Conservation (phyloP, 805 yeast genomes). For the Monosporozyma siamensis region DNA sequence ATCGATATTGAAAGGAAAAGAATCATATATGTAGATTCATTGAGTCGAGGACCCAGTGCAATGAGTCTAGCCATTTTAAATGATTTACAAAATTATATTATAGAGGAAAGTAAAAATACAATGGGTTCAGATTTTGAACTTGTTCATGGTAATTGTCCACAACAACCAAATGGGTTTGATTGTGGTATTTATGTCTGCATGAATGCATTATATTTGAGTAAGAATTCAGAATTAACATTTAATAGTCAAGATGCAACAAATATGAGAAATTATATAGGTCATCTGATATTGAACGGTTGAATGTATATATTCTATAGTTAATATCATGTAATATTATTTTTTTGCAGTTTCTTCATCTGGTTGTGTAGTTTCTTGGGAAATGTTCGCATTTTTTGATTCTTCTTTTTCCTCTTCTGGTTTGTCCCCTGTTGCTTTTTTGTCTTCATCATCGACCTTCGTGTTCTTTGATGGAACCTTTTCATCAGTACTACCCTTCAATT, state of each 20-base stretch:
- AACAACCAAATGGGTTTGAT: slow-evolving; percentile 82
- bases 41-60: slow-evolving; percentile 36
- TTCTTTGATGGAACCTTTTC: not conserved
- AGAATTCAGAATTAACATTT: slow-evolving; percentile 42
- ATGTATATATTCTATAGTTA: not conserved
- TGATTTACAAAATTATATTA: slow-evolving; percentile 51
- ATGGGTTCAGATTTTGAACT: slow-evolving; percentile 29
- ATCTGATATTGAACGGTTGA: slow-evolving; percentile 13
- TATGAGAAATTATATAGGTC: slow-evolving; percentile 43
- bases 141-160: slow-evolving; percentile 49
- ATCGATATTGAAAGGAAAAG: slow-evolving; percentile 51
- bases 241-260: slow-evolving; percentile 59
- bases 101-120: slow-evolving; percentile 48
- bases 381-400: not conserved
- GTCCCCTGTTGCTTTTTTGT: not conserved
- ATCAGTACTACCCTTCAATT: not conserved
- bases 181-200: slow-evolving; percentile 93
- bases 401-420: slow-evolving; percentile 5
- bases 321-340: not conserved
- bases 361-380: no score
- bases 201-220: slow-evolving; percentile 53
- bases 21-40: slow-evolving; percentile 71
- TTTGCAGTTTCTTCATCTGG: no score
- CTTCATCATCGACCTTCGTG: not conserved
- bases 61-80: slow-evolving; percentile 33